phyloP scores from a whole-genome alignment of 768 basidiomycete genomes.

The Termitomyces sp. region DNA sequence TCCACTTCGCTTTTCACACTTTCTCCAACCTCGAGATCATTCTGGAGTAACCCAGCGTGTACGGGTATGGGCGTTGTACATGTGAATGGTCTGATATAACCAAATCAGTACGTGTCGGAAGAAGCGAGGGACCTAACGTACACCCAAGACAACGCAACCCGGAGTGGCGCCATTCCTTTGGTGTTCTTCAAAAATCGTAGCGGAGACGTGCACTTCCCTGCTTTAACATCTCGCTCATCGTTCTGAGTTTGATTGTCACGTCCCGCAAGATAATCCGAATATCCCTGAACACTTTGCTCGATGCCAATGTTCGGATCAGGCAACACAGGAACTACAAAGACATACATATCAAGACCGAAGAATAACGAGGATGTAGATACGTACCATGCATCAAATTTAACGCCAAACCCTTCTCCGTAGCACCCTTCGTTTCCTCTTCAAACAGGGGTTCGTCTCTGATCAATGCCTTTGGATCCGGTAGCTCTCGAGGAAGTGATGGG shows the following conservation, averaged over 20 bases:
- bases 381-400: slow-evolving; percentile 12
- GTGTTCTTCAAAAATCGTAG: slow-evolving; percentile 47
- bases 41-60: slow-evolving; percentile 19
- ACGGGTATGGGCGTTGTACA: slow-evolving; percentile 13
- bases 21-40: slow-evolving; percentile 16
- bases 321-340: slow-evolving; percentile 50
- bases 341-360: background rate
- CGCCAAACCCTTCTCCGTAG: slow-evolving; percentile 21
- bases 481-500: slow-evolving; percentile 13
- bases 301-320: slow-evolving; percentile 44
- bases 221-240: background rate
- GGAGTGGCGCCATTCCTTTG: slow-evolving; percentile 57
- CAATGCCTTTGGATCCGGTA: slow-evolving; percentile 27
- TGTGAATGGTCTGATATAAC: slow-evolving; percentile 46
- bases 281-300: background rate
- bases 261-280: slow-evolving; percentile 8
- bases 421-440: slow-evolving; percentile 34
- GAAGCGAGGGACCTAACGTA: slow-evolving; percentile 27
- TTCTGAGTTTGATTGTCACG: background rate
- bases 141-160: slow-evolving; percentile 69
- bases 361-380: background rate
- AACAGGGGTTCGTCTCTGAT: slow-evolving; percentile 59
- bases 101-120: slow-evolving; percentile 3
- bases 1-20: background rate
- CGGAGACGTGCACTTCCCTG: background rate